These are phyloP conservation scores for Hydnum rufescens DNA, from an alignment of 768 basidiomycete species.

Conservation along the genomic window DNA sequence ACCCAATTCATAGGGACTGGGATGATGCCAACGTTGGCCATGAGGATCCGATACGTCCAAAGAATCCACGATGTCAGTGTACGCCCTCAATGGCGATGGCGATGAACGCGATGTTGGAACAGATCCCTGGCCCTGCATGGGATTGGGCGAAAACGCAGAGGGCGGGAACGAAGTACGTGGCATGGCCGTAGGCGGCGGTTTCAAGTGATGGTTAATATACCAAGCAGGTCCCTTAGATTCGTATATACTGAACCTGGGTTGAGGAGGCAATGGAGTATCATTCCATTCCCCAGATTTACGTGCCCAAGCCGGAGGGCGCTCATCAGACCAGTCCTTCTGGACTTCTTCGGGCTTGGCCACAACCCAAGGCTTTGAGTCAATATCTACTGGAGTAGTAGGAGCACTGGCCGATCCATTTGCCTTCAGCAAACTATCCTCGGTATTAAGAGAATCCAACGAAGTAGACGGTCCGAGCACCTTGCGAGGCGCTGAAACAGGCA, in stretches of 20 bases:
- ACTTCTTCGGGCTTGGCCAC: not conserved
- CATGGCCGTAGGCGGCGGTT: not conserved
- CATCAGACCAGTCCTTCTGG: not conserved
- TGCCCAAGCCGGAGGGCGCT: not conserved
- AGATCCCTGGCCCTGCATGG: not conserved
- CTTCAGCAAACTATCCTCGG: not conserved
- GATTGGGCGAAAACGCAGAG: not conserved
- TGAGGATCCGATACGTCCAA: slow-evolving; percentile 9
- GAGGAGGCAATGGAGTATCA: slow-evolving; percentile 1
- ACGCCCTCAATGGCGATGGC: slow-evolving; percentile 1
- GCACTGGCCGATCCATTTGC: not conserved
- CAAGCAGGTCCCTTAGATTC: not conserved
- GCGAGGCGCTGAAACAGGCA: not conserved
- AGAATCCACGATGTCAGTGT: slow-evolving; percentile 3
- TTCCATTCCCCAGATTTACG: not conserved
- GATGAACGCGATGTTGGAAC: not conserved
- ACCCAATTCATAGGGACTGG: slow-evolving; percentile 11
- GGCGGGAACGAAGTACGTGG: slow-evolving; percentile 1
- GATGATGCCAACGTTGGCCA: slow-evolving; percentile 8
- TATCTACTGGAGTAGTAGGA: not conserved
- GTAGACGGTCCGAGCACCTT: not conserved
- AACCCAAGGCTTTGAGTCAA: not conserved
- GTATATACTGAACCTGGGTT: slow-evolving; percentile 1
- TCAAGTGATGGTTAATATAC: slow-evolving; percentile 1
- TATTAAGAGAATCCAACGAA: not conserved